Evolutionary conservation across 805 yeast species (phyloP).

Genomic region (Starmerella cellae): DNA sequence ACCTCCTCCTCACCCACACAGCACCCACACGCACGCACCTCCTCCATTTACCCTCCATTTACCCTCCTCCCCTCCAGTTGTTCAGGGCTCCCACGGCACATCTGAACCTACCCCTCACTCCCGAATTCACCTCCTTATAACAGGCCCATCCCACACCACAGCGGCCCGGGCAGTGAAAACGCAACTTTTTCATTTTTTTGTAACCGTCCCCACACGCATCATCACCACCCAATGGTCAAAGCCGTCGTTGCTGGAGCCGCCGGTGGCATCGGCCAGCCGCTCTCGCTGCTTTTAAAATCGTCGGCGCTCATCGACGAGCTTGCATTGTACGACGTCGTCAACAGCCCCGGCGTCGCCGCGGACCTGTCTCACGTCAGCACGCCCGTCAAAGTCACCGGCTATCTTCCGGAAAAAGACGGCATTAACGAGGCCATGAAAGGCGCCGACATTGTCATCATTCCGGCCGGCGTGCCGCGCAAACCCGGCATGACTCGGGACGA

Average conservation of each 20-base stretch:
- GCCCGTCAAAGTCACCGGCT: constrained; percentile 44
- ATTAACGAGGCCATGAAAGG: constrained; percentile 57
- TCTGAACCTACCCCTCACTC: background rate
- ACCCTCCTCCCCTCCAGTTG: too few relatives aligned
- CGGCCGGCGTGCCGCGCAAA: constrained; percentile 87
- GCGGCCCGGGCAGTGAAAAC: too few relatives aligned
- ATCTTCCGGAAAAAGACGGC: constrained; percentile 49
- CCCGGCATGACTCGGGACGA: constrained; percentile 94
- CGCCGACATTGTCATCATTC: constrained; percentile 77
- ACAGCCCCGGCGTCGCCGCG: constrained; percentile 76
- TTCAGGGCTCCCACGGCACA: background rate
- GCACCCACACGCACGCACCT: too few relatives aligned
- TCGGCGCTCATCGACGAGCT: constrained; percentile 49
- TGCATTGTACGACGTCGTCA: constrained; percentile 73
- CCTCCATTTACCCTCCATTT: too few relatives aligned
- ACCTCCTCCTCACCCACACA: too few relatives aligned
- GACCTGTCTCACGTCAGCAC: constrained; percentile 77
- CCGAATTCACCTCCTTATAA: background rate
- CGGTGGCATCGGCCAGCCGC: constrained; percentile 91
- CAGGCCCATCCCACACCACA: too few relatives aligned
- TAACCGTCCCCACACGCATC: background rate
- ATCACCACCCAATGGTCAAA: constrained; percentile 36
- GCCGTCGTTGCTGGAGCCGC: constrained; percentile 75
- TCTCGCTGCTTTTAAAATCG: constrained; percentile 66
- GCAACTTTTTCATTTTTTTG: too few relatives aligned